phyloP scores from a whole-genome alignment of 257 asterid genomes.

The Osmanthus fragrans region DNA sequence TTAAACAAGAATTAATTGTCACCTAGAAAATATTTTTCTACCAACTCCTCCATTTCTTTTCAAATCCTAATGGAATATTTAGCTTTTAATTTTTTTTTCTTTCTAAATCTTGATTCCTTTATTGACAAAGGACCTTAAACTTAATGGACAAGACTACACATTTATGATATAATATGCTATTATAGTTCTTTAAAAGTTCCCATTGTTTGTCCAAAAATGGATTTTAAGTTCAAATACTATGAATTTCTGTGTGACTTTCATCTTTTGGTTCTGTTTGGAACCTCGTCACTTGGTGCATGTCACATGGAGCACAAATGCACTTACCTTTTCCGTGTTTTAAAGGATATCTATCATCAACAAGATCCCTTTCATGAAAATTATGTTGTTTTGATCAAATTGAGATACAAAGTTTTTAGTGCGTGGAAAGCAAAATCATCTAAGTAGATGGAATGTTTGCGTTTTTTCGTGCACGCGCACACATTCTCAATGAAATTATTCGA shows the following conservation, averaged over 20 bases:
- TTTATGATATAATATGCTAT: constrained; percentile 26
- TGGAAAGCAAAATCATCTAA: background rate
- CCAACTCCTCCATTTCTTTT: constrained; percentile 11
- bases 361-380: background rate
- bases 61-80: constrained; percentile 35
- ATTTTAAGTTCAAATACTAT: constrained; percentile 10
- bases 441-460: background rate
- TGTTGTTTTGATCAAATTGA: background rate
- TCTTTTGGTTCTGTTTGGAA: constrained; percentile 20
- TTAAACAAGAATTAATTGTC: background rate
- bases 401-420: background rate
- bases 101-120: constrained; percentile 27
- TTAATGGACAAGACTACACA: constrained; percentile 34
- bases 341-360: constrained; percentile 11
- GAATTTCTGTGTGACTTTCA: constrained; percentile 30
- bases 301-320: constrained; percentile 34
- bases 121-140: constrained; percentile 31
- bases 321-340: background rate
- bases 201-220: constrained; percentile 44
- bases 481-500: background rate
- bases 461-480: background rate
- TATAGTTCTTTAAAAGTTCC: constrained; percentile 39
- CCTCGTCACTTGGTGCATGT: constrained; percentile 14
- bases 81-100: constrained; percentile 19
- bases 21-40: background rate